A percentile compares a stretch with the other conserved stretches of the same genome.
phyloP scores from a whole-genome alignment of 805 yeast species.

The Myxozyma monticola region DNA sequence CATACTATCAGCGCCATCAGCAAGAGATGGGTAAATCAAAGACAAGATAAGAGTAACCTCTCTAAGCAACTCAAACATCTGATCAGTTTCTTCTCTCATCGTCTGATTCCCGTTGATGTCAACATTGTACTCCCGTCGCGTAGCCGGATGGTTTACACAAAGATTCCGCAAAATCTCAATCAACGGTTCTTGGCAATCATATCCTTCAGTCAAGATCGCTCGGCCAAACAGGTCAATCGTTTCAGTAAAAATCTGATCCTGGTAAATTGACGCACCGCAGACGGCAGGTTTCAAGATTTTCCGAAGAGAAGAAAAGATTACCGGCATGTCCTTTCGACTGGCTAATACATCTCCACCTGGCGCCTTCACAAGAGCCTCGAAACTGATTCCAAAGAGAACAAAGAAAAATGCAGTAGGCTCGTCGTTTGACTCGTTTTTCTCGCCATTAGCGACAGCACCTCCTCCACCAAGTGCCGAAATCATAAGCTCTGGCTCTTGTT shows the following conservation, averaged over 20 bases:
- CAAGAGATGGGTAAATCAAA: constrained; percentile 58
- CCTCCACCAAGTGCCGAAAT: constrained; percentile 53
- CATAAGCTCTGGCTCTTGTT: constrained; percentile 49
- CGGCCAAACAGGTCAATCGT: constrained; percentile 74
- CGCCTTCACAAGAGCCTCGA: constrained; percentile 64
- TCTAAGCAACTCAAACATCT: constrained; percentile 76
- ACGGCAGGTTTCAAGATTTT: constrained; percentile 58
- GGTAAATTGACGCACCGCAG: constrained; percentile 59
- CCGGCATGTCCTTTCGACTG: constrained; percentile 38
- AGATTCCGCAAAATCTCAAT: constrained; percentile 60
- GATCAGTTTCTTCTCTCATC: constrained; percentile 63
- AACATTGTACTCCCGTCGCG: constrained; percentile 19
- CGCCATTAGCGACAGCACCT: constrained; percentile 36
- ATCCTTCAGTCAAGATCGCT: constrained; percentile 55
- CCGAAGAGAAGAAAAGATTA: constrained; percentile 51
- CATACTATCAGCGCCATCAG: constrained; percentile 41
- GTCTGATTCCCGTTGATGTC: constrained; percentile 41
- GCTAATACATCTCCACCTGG: constrained; percentile 30
- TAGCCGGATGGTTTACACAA: constrained; percentile 48
- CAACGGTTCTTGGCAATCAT: constrained; percentile 49
- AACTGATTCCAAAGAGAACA: constrained; percentile 78
- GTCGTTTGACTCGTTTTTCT: constrained; percentile 31
- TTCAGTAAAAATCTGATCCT: constrained; percentile 71
- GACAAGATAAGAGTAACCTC: constrained; percentile 65
- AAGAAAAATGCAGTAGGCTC: constrained; percentile 58